A percentile compares a stretch with the other conserved stretches of the same genome.
Evolutionary conservation across 2,329 filamentous ascomycete genomes (phyloP).

Genomic region (Diaporthe sp.): DNA sequence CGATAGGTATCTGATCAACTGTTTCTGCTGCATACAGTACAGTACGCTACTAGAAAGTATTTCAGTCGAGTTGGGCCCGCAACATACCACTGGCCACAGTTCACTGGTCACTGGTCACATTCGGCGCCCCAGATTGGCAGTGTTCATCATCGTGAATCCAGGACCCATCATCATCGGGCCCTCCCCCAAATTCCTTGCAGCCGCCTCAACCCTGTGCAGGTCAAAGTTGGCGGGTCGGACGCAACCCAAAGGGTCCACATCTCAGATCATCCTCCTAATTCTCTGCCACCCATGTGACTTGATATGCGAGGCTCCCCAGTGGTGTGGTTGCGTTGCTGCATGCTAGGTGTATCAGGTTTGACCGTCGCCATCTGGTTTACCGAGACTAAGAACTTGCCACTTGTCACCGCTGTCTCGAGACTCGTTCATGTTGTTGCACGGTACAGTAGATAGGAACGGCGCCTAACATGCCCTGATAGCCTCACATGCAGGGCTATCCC

Average conservation of each 20-base stretch:
- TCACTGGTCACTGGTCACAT: constrained; percentile 20
- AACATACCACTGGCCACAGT: neutral
- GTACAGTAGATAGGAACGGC: neutral
- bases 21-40: neutral
- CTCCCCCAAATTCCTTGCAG: constrained; percentile 35
- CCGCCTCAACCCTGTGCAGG: constrained; percentile 34
- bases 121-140: neutral
- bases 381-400: neutral
- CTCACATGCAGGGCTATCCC: neutral
- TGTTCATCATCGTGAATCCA: neutral
- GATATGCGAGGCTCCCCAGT: neutral
- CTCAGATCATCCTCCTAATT: constrained; percentile 22
- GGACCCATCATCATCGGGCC: neutral
- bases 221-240: constrained; percentile 1
- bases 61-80: too few relatives aligned
- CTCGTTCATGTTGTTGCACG: neutral
- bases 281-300: constrained; percentile 32
- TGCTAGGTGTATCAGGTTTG: neutral
- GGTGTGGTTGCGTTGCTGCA: neutral
- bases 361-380: neutral
- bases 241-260: constrained; percentile 35
- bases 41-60: neutral
- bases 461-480: neutral
- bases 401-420: neutral
- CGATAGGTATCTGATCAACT: neutral